phyloP scores from a whole-genome alignment of 129 eudicot species.

The Logfia minima region DNA sequence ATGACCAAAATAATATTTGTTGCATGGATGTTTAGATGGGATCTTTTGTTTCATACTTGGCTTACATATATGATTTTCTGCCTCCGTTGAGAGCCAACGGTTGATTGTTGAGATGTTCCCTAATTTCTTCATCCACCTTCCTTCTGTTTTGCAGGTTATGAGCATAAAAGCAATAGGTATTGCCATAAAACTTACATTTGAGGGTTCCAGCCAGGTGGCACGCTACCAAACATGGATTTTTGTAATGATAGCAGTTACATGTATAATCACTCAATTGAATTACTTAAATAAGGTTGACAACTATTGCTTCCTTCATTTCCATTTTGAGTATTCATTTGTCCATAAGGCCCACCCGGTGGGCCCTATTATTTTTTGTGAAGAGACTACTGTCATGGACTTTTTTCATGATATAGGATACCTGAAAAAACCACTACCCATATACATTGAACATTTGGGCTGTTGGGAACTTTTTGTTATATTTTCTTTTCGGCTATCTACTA shows the following conservation, averaged over 20 bases:
- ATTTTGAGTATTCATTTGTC: not conserved
- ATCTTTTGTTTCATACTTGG: constrained; percentile 2
- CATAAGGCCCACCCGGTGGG: not conserved
- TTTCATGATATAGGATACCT: not conserved
- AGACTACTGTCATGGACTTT: not conserved
- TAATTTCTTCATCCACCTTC: not conserved
- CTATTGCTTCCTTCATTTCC: constrained; percentile 2
- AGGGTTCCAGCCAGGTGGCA: constrained; percentile 72
- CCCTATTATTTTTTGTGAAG: not conserved
- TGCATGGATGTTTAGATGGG: not conserved
- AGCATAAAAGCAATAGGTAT: constrained; percentile 81
- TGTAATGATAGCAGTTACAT: constrained; percentile 68
- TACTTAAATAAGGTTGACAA: constrained; percentile 69
- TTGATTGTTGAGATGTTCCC: constrained; percentile 11
- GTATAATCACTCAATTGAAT: constrained; percentile 68
- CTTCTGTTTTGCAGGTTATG: constrained; percentile 62
- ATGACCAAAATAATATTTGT: not conserved
- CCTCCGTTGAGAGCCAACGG: not conserved
- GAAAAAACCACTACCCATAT: not conserved
- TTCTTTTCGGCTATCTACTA: not conserved
- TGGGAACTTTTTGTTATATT: not conserved
- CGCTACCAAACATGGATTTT: constrained; percentile 73
- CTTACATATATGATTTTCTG: not conserved
- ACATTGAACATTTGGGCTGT: not conserved
- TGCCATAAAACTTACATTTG: constrained; percentile 77